A percentile compares a stretch with the other conserved stretches of the same genome.
Evolutionary conservation across 257 asterid species (phyloP).

Genomic region (Solanum commersonii): DNA sequence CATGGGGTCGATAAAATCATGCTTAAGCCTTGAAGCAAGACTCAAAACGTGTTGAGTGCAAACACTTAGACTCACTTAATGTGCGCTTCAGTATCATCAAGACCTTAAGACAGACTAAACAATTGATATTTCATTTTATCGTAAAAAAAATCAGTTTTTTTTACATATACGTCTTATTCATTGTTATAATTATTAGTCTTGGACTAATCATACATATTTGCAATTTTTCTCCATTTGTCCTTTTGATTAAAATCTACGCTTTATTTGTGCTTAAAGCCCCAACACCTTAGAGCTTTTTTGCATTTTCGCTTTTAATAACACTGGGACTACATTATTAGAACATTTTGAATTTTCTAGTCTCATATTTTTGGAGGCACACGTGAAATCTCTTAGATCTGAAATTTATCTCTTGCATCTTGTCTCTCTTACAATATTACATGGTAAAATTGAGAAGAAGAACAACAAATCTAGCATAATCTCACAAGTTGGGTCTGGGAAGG

Average conservation of each 20-base stretch:
- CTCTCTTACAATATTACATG: not conserved
- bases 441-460: not conserved
- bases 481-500: not conserved
- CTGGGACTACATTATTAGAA: not conserved
- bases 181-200: not conserved
- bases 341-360: not conserved
- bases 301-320: not conserved
- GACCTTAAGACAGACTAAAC: not conserved
- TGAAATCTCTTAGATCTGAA: not conserved
- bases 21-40: not conserved
- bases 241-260: not conserved
- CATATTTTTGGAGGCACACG: not conserved
- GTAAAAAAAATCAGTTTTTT: not conserved
- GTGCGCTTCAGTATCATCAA: not conserved
- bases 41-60: not conserved
- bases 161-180: not conserved
- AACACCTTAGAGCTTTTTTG: not conserved
- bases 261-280: not conserved
- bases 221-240: not conserved
- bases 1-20: fast-evolving
- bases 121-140: not conserved
- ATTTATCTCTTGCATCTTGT: not conserved
- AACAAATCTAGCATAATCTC: not conserved
- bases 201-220: not conserved
- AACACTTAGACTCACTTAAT: not conserved